These are phyloP conservation scores for Coemansia sp. DNA, from an alignment of 371 early-diverging fungal genomes.

Conservation along the genomic window DNA sequence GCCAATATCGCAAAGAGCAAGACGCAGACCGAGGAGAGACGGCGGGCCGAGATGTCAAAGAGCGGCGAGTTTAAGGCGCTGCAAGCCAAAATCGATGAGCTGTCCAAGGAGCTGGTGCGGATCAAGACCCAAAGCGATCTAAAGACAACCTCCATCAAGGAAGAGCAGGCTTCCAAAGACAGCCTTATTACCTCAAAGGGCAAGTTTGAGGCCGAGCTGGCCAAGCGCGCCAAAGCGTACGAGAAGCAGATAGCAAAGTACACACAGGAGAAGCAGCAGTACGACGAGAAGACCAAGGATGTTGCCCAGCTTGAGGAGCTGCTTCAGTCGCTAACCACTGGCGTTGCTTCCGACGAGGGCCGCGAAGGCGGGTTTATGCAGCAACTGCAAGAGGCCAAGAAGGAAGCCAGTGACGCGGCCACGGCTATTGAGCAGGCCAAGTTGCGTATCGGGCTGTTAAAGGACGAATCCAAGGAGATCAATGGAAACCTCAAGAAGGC, in stretches of 20 bases:
- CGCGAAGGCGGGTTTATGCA: constrained; percentile 93
- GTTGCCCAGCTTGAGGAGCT: constrained; percentile 79
- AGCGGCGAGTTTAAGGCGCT: constrained; percentile 64
- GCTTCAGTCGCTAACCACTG: constrained; percentile 89
- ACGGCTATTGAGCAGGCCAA: constrained; percentile 73
- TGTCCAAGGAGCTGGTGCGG: constrained; percentile 73
- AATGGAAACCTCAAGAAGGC: constrained; percentile 52
- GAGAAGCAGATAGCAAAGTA: constrained; percentile 59
- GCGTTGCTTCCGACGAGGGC: constrained; percentile 86
- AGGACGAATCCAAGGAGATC: constrained; percentile 62
- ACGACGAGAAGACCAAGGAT: constrained; percentile 66
- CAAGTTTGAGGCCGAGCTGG: constrained; percentile 51
- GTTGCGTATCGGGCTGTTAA: constrained; percentile 66
- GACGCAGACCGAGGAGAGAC: constrained; percentile 50
- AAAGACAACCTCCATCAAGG: constrained; percentile 66
- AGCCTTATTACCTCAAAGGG: constrained; percentile 27
- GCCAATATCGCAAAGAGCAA: constrained; percentile 55
- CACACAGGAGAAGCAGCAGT: constrained; percentile 58
- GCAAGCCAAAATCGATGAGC: constrained; percentile 69
- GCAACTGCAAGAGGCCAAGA: constrained; percentile 79
- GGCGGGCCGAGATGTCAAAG: constrained; percentile 58
- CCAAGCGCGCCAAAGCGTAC: constrained; percentile 56
- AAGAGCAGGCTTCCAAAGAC: constrained; percentile 59
- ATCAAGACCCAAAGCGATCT: constrained; percentile 79
- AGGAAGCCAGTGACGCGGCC: constrained; percentile 55